These are phyloP conservation scores for Microcos paniculata DNA, from an alignment of 345 rosid genomes.

Conservation along the genomic window DNA sequence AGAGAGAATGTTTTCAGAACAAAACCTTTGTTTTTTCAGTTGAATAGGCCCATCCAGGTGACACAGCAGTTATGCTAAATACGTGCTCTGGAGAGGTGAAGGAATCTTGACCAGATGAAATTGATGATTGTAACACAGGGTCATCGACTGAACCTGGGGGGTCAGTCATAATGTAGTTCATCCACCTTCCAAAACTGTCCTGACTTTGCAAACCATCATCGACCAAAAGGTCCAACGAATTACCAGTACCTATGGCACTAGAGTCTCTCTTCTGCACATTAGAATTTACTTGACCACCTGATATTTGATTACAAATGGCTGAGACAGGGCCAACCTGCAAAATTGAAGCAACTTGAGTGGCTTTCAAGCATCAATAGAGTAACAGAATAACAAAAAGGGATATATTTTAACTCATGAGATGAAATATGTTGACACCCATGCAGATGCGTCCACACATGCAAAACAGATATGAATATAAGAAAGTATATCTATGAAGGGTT, in stretches of 20 bases:
- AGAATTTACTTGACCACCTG: constrained; percentile 35
- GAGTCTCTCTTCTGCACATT: constrained; percentile 35
- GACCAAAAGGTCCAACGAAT: constrained; percentile 41
- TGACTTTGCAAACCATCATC: constrained; percentile 65
- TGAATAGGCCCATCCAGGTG: constrained; percentile 83
- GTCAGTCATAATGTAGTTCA: constrained; percentile 50
- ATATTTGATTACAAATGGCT: constrained; percentile 27
- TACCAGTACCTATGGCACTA: constrained; percentile 30
- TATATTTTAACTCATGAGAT: not conserved
- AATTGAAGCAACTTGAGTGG: constrained; percentile 17
- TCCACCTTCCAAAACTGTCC: constrained; percentile 91
- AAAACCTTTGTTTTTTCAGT: constrained; percentile 83
- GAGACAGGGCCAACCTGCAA: constrained; percentile 42
- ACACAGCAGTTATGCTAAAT: constrained; percentile 75
- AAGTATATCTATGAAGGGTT: not conserved
- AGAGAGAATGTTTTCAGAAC: constrained; percentile 12
- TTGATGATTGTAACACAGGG: constrained; percentile 42
- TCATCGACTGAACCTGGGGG: constrained; percentile 51
- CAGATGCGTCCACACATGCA: not conserved
- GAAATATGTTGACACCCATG: not conserved
- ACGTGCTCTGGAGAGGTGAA: constrained; percentile 49
- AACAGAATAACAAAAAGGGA: not conserved
- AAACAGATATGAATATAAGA: not conserved
- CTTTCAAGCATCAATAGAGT: not conserved
- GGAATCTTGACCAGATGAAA: constrained; percentile 41